Base-by-base conservation (phyloP, 345 rosid genomes). In the Luvunga scandens region DNA sequence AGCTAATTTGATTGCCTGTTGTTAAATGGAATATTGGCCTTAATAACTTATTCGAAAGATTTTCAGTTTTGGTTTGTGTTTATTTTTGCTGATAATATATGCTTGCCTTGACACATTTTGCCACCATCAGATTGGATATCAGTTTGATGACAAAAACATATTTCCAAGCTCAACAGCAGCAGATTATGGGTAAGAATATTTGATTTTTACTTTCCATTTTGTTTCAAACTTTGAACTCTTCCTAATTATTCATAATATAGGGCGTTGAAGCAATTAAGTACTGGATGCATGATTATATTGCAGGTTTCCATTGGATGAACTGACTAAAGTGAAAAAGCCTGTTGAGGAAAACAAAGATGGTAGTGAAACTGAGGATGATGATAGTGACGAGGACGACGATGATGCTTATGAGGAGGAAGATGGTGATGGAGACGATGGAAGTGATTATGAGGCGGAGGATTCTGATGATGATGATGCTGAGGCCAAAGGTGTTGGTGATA, bases 391-490 rank as follows among this genome's bases (percentile, higher is more conserved):
- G 1, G 34, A 28, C 2, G 38, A 56, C 28, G 24, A 2, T 0
- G 53, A 33, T 1, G 78, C 66, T 13, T 19, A 30, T 53, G 57
- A 45, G 25, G 39, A 75, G 13, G 77, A 62, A 34, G 48, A 60
- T 62, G 77, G 48, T 10, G 30, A 55, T 62, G 69, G 57, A 38
- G 77, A 74, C 13, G 73, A 67, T 34, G 56, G 45, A 5, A 55
- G 63, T 56, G 79, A 76, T 25, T 61, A 72, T 38, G 39, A 27
- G 39, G 66, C 59, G 13, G 65, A 34, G 12, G 66, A 56, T 9
- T 66, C 36, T 36, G 22, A 22, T 36, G 56, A 76, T 66, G 78
- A 75, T 31, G 78, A 66, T 55, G 38, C 36, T 28, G 78, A 76
- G 34, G 78, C 50, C 22, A 53, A 66, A 18, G 64, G 39, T 14